Evolutionary conservation across 1,284 basidiomycete genomes (phyloP), one percentile per base, ranked within the genome.

Genomic region (Sparassis latifolia): DNA sequence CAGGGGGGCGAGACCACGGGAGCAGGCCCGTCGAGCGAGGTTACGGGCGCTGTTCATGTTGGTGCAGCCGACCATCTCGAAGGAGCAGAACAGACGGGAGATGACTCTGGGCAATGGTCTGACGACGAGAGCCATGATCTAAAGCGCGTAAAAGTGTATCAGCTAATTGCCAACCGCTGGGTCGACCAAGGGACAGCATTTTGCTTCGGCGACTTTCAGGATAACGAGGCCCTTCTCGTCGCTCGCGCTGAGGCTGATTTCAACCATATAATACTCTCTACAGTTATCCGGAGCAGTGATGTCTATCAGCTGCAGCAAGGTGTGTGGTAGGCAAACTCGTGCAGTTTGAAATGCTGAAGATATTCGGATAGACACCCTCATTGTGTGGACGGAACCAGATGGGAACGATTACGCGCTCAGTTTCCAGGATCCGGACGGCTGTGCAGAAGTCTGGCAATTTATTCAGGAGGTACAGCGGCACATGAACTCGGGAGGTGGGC

Each of bases 331-430:
- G 47, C 42, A 37, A 55, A 51, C 57, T 48, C 38, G 33, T 43
- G 47, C 50, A 4, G 31, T 28, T 5, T 6, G 20, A 38, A 7
- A 29, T 29, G 28, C 28, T 41, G 33, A 35, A 5, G n/a, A 44
- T 42, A 6, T 42, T 27, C 5, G 40, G 40, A 40, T 66, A 92
- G 96, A 98, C 58, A 99, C 97, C 2, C 79, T 99, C 43, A 97
- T 99, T 56, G 96, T 99, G 10, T 99, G 96, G 96, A 99, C 96
- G 1, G 96, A 98, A 66, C 91, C 90, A 0, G 87, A 93, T 57
- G 92, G 93, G 29, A 84, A 88, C 29, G 96, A 99, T 69, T 95
- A 97, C 68, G 97, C 97, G 2, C 76, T 99, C 46, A 97, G 93
- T 58, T 99, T 99, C 63, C 96, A 98, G 65, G 96, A 98, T 63